These are phyloP conservation scores for Symbiodinium pilosum DNA, from an alignment of 73 alveolate genomes.

Conservation along the genomic window DNA sequence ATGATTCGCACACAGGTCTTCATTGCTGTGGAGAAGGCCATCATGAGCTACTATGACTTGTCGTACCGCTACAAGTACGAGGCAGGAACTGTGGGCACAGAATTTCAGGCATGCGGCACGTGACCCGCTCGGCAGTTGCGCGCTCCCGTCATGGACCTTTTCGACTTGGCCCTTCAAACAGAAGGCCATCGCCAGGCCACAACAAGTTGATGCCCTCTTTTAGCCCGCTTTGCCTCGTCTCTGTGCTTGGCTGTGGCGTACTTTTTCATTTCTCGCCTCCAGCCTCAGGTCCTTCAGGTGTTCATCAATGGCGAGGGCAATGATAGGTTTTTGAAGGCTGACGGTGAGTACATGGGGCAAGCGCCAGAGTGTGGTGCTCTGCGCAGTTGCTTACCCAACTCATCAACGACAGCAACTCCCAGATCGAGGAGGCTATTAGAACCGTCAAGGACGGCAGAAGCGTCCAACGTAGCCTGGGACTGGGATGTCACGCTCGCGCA, in stretches of 20 bases:
- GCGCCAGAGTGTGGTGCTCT: background rate
- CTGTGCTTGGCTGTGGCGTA: too few relatives aligned
- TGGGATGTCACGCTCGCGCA: too few relatives aligned
- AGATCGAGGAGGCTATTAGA: conserved; percentile 73
- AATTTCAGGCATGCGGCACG: background rate
- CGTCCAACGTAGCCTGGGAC: background rate
- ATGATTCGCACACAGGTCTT: conserved; percentile 26
- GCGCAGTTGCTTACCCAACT: conserved; percentile 89
- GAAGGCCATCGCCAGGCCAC: conserved; percentile 85
- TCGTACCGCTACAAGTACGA: conserved; percentile 89
- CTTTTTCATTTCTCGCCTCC: background rate
- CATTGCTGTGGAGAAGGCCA: conserved; percentile 86
- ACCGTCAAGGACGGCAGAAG: conserved; percentile 52
- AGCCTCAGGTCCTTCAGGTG: conserved; percentile 42
- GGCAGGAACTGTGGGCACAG: background rate
- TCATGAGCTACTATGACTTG: conserved; percentile 82
- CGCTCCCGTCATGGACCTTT: conserved; percentile 93
- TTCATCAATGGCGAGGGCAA: conserved; percentile 82
- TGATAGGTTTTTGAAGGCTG: conserved; percentile 53
- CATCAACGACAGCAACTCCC: conserved; percentile 93
- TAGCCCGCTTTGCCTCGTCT: too few relatives aligned
- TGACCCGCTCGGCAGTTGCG: conserved; percentile 27
- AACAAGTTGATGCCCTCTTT: too few relatives aligned
- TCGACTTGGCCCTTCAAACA: conserved; percentile 78
- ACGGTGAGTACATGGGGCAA: background rate